A percentile compares a stretch with the other conserved stretches of the same genome.
Conservation (phyloP, 2,329 filamentous ascomycete species). For the Tolypocladium paradoxum region DNA sequence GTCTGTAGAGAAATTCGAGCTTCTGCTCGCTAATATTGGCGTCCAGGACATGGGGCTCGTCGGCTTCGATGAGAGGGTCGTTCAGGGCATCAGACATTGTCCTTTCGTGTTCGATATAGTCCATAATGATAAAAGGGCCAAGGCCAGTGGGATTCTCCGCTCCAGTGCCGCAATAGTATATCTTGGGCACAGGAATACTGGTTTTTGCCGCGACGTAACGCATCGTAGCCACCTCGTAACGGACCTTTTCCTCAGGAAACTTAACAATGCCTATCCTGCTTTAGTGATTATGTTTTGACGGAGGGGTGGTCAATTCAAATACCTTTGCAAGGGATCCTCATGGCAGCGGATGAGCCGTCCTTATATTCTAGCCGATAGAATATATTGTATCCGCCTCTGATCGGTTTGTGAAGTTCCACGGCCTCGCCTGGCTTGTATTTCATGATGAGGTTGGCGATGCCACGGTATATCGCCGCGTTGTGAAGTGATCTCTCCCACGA, state of each 20-base stretch:
- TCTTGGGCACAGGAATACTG: constrained; percentile 21
- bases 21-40: constrained; percentile 20
- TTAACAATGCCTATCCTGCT: constrained; percentile 6
- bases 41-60: constrained; percentile 20
- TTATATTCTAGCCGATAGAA: constrained; percentile 20
- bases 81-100: constrained; percentile 20
- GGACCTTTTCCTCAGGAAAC: constrained; percentile 25
- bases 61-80: constrained; percentile 10
- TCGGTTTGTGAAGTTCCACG: constrained; percentile 11
- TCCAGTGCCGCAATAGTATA: constrained; percentile 19
- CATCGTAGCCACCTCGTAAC: constrained; percentile 23
- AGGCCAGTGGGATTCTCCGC: constrained; percentile 20
- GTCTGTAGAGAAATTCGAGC: constrained; percentile 22
- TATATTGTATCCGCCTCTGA: constrained; percentile 19
- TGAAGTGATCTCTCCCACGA: constrained; percentile 13
- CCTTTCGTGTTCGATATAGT: constrained; percentile 19
- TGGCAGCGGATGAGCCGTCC: constrained; percentile 18
- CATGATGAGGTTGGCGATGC: constrained; percentile 11
- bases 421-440: constrained; percentile 13
- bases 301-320: background rate
- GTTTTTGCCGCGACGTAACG: constrained; percentile 19
- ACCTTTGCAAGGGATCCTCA: constrained; percentile 18
- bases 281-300: background rate
- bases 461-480: constrained; percentile 8
- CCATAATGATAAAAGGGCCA: constrained; percentile 27